These are phyloP conservation scores for Byssoonygena ceratinophila DNA, from an alignment of 2,329 filamentous ascomycete genomes.

Conservation along the genomic window DNA sequence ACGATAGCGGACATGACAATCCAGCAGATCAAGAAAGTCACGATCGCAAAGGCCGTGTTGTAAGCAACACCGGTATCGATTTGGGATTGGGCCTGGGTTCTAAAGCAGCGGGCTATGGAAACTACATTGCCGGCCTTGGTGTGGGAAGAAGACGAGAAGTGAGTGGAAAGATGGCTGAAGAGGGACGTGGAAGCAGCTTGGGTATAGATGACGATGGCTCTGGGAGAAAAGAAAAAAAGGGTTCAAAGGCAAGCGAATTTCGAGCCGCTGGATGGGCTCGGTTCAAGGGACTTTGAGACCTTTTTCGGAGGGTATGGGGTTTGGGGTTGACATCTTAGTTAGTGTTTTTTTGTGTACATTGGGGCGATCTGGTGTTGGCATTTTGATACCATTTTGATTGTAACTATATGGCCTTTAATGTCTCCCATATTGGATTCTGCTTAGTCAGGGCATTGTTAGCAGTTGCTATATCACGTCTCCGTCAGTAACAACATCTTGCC, in stretches of 20 bases:
- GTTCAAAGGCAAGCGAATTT: constrained; percentile 15
- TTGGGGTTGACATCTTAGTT: background rate
- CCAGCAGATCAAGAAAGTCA: constrained; percentile 19
- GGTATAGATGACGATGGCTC: background rate
- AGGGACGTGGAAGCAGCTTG: constrained; percentile 30
- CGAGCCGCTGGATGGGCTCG: constrained; percentile 39
- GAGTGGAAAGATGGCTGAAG: constrained; percentile 39
- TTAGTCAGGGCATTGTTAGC: background rate
- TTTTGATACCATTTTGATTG: background rate
- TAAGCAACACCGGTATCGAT: constrained; percentile 36
- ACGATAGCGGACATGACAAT: constrained; percentile 18
- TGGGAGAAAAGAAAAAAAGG: background rate
- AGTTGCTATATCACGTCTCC: too few relatives aligned
- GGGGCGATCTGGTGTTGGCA: background rate
- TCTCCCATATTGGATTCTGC: background rate
- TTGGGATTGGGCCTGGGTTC: constrained; percentile 20
- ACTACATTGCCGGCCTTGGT: constrained; percentile 35
- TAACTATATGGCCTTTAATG: background rate
- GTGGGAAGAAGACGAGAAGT: constrained; percentile 40
- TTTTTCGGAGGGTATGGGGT: background rate
- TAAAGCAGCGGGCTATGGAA: constrained; percentile 30
- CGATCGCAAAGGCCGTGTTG: constrained; percentile 36
- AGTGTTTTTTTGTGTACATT: background rate
- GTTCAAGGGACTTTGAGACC: constrained; percentile 34
- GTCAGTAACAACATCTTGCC: too few relatives aligned